phyloP scores from a whole-genome alignment of 2,329 filamentous ascomycete genomes.

The Rutstroemia sp. region DNA sequence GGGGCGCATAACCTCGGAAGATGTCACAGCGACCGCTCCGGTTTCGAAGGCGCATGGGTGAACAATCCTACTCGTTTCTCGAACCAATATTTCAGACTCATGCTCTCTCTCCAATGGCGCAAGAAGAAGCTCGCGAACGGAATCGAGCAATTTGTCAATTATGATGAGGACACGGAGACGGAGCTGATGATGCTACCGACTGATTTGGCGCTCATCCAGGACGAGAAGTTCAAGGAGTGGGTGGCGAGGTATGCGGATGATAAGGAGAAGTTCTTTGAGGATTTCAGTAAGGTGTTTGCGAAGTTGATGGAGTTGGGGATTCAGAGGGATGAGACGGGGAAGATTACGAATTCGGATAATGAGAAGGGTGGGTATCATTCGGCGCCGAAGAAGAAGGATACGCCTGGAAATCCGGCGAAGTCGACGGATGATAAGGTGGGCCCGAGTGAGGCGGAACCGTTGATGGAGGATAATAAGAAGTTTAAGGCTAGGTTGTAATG shows the following conservation, averaged over 20 bases:
- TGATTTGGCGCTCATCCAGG: constrained; percentile 50
- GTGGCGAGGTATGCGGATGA: constrained; percentile 53
- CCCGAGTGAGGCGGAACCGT: constrained; percentile 33
- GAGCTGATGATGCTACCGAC: constrained; percentile 62
- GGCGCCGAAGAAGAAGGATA: constrained; percentile 46
- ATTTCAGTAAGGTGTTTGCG: constrained; percentile 51
- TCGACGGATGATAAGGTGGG: constrained; percentile 26
- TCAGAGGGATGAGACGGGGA: constrained; percentile 43
- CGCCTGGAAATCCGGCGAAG: constrained; percentile 28
- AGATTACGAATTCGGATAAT: constrained; percentile 49
- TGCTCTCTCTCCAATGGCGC: constrained; percentile 46
- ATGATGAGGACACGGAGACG: constrained; percentile 46
- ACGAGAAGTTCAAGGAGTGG: constrained; percentile 45
- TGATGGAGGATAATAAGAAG: constrained; percentile 29
- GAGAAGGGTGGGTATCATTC: constrained; percentile 46
- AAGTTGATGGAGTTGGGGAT: constrained; percentile 57
- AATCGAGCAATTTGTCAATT: constrained; percentile 49
- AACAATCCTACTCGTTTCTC: constrained; percentile 51
- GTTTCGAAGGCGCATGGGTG: constrained; percentile 52
- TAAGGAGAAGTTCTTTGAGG: constrained; percentile 53
- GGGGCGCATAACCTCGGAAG: constrained; percentile 51
- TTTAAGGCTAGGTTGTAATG: constrained; percentile 24
- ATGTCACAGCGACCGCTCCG: constrained; percentile 46
- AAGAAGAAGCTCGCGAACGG: constrained; percentile 45
- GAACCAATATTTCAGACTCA: constrained; percentile 49